Percentiles rank a stretch among this genome's conserved stretches.
Conservation (phyloP, 768 basidiomycete species). For the Pisolithus orientalis region DNA sequence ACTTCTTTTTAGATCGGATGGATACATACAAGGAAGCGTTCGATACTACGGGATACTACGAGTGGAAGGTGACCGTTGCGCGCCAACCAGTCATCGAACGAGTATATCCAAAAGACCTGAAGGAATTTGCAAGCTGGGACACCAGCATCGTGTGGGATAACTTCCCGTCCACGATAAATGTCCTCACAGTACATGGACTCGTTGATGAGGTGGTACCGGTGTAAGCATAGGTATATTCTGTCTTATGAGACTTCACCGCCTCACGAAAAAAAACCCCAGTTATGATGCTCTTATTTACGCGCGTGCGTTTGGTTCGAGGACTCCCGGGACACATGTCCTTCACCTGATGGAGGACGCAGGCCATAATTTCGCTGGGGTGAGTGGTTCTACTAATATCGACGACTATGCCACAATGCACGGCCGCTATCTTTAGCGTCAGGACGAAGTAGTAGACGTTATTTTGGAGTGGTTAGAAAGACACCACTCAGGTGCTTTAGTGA, state of each 20-base stretch:
- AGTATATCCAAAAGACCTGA: slow-evolving; percentile 54
- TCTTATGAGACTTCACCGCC: not conserved
- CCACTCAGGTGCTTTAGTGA: slow-evolving; percentile 40
- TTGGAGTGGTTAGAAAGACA: slow-evolving; percentile 60
- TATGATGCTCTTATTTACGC: slow-evolving; percentile 72
- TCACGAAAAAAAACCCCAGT: slow-evolving; percentile 28
- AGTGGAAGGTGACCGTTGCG: slow-evolving; percentile 62
- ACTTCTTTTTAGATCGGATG: slow-evolving; percentile 13
- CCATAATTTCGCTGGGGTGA: slow-evolving; percentile 68
- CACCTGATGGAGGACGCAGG: slow-evolving; percentile 69
- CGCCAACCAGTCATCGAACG: slow-evolving; percentile 47
- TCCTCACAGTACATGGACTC: slow-evolving; percentile 76
- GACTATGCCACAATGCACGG: slow-evolving; percentile 1
- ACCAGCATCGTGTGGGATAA: slow-evolving; percentile 59
- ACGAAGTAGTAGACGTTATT: slow-evolving; percentile 62
- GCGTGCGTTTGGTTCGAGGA: slow-evolving; percentile 47
- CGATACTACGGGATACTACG: slow-evolving; percentile 50
- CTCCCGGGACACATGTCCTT: slow-evolving; percentile 64
- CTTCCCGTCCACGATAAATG: slow-evolving; percentile 59
- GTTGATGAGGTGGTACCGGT: slow-evolving; percentile 61
- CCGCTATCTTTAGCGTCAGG: slow-evolving; percentile 38
- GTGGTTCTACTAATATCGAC: slow-evolving; percentile 7
- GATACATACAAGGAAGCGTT: slow-evolving; percentile 44
- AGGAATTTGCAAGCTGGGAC: slow-evolving; percentile 59
- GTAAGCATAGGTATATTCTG: slow-evolving; percentile 35